A percentile compares a stretch with the other conserved stretches of the same genome.
phyloP scores from a whole-genome alignment of 2,329 filamentous ascomycete species.

The Colletotrichum spaethianum region DNA sequence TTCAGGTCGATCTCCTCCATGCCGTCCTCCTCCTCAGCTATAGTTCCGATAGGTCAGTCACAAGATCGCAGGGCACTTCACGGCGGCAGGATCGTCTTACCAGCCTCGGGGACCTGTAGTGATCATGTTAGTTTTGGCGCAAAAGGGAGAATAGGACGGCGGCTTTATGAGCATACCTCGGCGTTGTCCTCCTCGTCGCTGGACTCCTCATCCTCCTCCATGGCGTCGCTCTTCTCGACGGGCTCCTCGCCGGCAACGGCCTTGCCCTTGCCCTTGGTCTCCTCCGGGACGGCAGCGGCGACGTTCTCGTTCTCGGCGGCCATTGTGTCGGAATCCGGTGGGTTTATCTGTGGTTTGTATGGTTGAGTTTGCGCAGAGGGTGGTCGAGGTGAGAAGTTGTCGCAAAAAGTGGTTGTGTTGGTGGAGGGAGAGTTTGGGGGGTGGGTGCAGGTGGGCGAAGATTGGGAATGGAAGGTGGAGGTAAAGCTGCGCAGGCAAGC shows the following conservation, averaged over 20 bases:
- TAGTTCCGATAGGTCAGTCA: constrained; percentile 47
- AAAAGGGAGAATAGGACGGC: not conserved
- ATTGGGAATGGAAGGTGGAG: constrained; percentile 28
- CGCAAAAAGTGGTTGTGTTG: constrained; percentile 3
- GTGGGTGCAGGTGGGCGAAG: constrained; percentile 33
- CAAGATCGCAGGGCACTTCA: constrained; percentile 40
- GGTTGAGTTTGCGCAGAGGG: not conserved
- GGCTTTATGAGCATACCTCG: constrained; percentile 60
- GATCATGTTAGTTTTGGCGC: constrained; percentile 32
- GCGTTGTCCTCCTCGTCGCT: constrained; percentile 76
- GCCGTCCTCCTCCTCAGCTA: constrained; percentile 81
- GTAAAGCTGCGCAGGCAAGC: constrained; percentile 28
- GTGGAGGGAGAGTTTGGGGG: constrained; percentile 9
- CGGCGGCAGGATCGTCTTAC: constrained; percentile 42
- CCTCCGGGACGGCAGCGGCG: constrained; percentile 57
- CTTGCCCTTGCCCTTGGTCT: constrained; percentile 92
- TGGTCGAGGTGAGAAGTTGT: constrained; percentile 10
- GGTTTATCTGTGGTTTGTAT: constrained; percentile 39
- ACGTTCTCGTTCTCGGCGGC: constrained; percentile 64
- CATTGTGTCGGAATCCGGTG: constrained; percentile 55
- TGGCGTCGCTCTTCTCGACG: constrained; percentile 71
- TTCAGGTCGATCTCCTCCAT: constrained; percentile 91
- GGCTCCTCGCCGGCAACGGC: constrained; percentile 67
- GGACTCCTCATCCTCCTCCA: constrained; percentile 84
- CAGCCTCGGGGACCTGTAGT: constrained; percentile 46